phyloP scores from a whole-genome alignment of 192 early-diverging fungal species.

The Backusella westeae region DNA sequence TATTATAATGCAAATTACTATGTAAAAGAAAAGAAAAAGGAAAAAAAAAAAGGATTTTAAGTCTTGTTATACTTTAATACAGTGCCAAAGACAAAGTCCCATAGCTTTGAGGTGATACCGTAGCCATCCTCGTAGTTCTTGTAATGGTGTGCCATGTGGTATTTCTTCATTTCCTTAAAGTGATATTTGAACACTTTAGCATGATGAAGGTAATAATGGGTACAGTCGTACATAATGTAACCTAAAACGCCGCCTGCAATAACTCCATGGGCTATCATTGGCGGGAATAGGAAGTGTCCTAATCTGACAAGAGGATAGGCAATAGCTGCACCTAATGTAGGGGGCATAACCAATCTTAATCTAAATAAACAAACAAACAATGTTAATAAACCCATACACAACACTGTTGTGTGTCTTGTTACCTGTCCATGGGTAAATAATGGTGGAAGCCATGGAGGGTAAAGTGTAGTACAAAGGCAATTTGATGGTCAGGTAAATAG shows the following conservation, averaged over 20 bases:
- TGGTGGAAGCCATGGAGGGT: conserved; percentile 95
- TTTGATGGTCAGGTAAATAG: conserved; percentile 78
- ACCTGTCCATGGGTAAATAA: conserved; percentile 94
- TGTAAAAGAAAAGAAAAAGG: neutral
- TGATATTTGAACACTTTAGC: conserved; percentile 68
- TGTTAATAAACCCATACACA: conserved; percentile 2
- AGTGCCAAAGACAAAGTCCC: conserved; percentile 86
- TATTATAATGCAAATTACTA: neutral
- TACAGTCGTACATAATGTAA: conserved; percentile 90
- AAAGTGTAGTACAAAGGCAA: conserved; percentile 80
- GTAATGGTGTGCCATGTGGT: conserved; percentile 96
- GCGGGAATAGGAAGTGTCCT: conserved; percentile 60
- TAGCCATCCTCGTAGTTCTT: conserved; percentile 84
- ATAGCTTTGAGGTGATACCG: conserved; percentile 89
- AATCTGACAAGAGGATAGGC: conserved; percentile 56
- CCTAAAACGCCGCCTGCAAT: conserved; percentile 74
- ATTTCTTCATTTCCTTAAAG: conserved; percentile 87
- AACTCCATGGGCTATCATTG: conserved; percentile 62
- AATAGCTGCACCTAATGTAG: conserved; percentile 74
- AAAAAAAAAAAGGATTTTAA: neutral
- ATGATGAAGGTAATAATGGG: conserved; percentile 96
- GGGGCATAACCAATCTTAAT: conserved; percentile 95
- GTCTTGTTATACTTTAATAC: conserved; percentile 38
- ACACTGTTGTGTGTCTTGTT: conserved; percentile 4
- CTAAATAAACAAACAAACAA: conserved; percentile 32